A percentile compares a stretch with the other conserved stretches of the same genome.
Conservation (phyloP, 139 green algal species). For the Micractinium sp. region DNA sequence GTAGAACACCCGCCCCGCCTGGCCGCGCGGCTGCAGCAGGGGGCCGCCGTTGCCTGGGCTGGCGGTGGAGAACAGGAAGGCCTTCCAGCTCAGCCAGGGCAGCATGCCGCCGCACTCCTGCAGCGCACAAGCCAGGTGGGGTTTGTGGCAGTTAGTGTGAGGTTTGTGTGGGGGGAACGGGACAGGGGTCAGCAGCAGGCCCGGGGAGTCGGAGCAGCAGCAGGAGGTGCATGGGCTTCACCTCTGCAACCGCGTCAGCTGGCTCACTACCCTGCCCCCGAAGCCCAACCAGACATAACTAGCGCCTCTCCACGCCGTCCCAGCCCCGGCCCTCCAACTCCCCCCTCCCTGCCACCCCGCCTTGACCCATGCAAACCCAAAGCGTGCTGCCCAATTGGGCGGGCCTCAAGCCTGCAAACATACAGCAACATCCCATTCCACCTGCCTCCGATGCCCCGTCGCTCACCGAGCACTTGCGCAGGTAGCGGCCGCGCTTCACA, state of each 20-base stretch:
- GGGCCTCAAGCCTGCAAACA: too few species aligned
- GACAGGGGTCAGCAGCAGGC: neutral
- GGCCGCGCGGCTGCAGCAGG: constrained; percentile 53
- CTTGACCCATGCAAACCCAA: too few species aligned
- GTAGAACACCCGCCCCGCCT: constrained; percentile 43
- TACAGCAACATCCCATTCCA: too few species aligned
- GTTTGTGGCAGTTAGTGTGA: neutral
- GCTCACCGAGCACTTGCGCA: constrained; percentile 28
- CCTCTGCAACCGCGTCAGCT: too few species aligned
- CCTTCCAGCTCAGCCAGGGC: constrained; percentile 83
- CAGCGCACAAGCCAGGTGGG: constrained; percentile 34
- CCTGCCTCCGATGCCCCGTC: too few species aligned
- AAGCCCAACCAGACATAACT: too few species aligned
- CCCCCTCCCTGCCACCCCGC: too few species aligned
- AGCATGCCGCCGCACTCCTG: constrained; percentile 87
- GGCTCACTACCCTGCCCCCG: too few species aligned
- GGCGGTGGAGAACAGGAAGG: constrained; percentile 79
- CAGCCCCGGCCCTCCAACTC: too few species aligned
- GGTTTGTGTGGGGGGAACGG: neutral
- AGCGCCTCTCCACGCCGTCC: too few species aligned
- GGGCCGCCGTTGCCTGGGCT: constrained; percentile 88
- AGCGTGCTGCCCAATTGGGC: too few species aligned
- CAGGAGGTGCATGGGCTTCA: too few species aligned
- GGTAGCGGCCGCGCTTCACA: constrained; percentile 58
- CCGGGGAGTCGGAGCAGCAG: neutral